phyloP scores from a whole-genome alignment of 257 asterid species.

The Scutellaria minor region DNA sequence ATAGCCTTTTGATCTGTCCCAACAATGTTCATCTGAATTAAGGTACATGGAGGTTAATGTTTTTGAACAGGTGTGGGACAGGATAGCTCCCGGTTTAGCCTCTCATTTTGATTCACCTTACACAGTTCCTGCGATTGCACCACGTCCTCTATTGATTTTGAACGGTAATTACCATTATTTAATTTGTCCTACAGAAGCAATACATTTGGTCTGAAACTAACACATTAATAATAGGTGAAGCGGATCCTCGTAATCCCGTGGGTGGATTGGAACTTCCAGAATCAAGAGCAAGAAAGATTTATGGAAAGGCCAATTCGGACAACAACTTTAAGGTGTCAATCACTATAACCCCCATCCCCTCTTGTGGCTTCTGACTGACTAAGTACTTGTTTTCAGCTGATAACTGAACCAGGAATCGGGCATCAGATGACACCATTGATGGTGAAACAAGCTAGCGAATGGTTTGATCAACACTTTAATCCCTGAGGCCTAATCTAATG shows the following conservation, averaged over 20 bases:
- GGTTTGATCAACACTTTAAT: slow-evolving; percentile 43
- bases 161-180: slow-evolving; percentile 50
- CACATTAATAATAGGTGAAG: slow-evolving; percentile 49
- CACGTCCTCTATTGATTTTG: slow-evolving; percentile 84
- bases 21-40: neutral
- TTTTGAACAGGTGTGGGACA: slow-evolving; percentile 78
- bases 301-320: slow-evolving; percentile 36
- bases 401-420: slow-evolving; percentile 66
- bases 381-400: slow-evolving; percentile 47
- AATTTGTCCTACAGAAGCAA: neutral
- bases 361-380: slow-evolving; percentile 12
- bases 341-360: neutral
- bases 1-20: neutral
- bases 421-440: slow-evolving; percentile 80
- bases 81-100: slow-evolving; percentile 87
- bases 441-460: slow-evolving; percentile 61
- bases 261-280: slow-evolving; percentile 64
- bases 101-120: slow-evolving; percentile 77
- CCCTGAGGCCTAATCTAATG: slow-evolving; percentile 2
- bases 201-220: slow-evolving; percentile 20
- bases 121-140: slow-evolving; percentile 69
- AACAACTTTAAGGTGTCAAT: slow-evolving; percentile 60
- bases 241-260: slow-evolving; percentile 87
- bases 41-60: slow-evolving; percentile 1
- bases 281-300: slow-evolving; percentile 48